Evolutionary conservation across 441 rosid genomes (phyloP), one percentile per base, ranked within the genome.

Genomic region (Macaranga tanarius): DNA sequence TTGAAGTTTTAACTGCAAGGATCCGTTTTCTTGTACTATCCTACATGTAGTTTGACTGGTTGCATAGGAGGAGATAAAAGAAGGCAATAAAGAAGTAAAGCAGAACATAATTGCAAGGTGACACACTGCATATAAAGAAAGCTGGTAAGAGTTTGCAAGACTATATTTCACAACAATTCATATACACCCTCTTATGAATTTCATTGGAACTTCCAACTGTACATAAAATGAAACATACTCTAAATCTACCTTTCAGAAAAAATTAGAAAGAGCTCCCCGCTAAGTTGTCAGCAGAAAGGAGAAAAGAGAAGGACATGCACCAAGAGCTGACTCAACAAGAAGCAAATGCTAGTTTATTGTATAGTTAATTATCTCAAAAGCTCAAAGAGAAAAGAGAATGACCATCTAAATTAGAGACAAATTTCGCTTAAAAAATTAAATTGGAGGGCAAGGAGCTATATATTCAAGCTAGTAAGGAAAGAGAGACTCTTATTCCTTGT

Each of bases 401-500:
- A 75, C 74, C 74, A 74, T 80, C 77, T 71, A 77, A 77, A 83
- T 80, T 70, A 88, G 79, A 85, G 81, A 80, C 79, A 82, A 62
- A 59, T 79, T 60, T 79, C 45, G 74, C 79, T 77, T 71, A 76
- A 84, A 77, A 69, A 70, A 63, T 52, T 40, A 22, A 61, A 70
- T 38, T 61, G 67, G 51, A 68, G 47, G 58, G 57, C 72, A 71
- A 85, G 84, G 83, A 84, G 74, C 84, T 81, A 80, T 79, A 80
- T 79, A 86, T 74, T 84, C 77, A 80, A 84, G 75, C 81, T 79
- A 90, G 77, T 75, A 48, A 77, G 82, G 80, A 68, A 81, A 76
- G 77, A 79, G 76, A 67, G 67, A 70, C 88, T 83, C 86, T 90
- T 87, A 94, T 87, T 86, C 95, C 92, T 84, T 84, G 93, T 87